Base-by-base conservation (phyloP, 495 filamentous ascomycete genomes). In the Collariella sp. region DNA sequence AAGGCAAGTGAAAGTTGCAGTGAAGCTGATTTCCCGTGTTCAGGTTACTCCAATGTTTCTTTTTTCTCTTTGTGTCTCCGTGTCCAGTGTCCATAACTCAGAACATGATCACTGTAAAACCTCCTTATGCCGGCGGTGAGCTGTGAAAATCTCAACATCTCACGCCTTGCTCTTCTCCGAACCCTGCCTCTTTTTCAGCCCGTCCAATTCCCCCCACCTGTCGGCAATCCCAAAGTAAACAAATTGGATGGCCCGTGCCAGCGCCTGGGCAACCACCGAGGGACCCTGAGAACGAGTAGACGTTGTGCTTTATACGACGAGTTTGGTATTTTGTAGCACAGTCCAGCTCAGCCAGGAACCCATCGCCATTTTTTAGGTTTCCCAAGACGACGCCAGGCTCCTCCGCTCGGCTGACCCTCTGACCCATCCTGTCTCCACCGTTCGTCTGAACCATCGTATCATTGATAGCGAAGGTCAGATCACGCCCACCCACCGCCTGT, bases 231-330 rank as follows among this genome's bases (percentile, higher is more conserved):
- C 46, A 52, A 62, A 64, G 64, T 67, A 67, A 67, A 67, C 64
- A 67, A n/a, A n/a, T n/a, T n/a, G n/a, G n/a, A 64, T 66, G 63
- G 63, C 63, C 62, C 60, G 63, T 66, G 63, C 63, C 60, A 61
- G 45, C 54, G 59, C 61, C 64, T 59, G 33, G 61, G 61, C 64
- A 67, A 67, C 61, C 61, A 62, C 15, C 31, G 43, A n/a, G n/a
- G n/a, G n/a, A n/a, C n/a, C n/a, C n/a, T n/a, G n/a, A n/a, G n/a
- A n/a, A n/a, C n/a, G n/a, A n/a, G n/a, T n/a, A n/a, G n/a, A n/a
- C 52, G 23, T 29, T 40, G 20, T 45, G 16, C 46, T 40, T 45
- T 42, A 36, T 16, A 18, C 9, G 31, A 23, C 3, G 3, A 35
- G 44, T 10, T 13, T 22, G 23, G 42, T 22, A 15, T 50, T 58